Conservation (phyloP, 768 basidiomycete genomes). For the Amanita brunnescens region DNA sequence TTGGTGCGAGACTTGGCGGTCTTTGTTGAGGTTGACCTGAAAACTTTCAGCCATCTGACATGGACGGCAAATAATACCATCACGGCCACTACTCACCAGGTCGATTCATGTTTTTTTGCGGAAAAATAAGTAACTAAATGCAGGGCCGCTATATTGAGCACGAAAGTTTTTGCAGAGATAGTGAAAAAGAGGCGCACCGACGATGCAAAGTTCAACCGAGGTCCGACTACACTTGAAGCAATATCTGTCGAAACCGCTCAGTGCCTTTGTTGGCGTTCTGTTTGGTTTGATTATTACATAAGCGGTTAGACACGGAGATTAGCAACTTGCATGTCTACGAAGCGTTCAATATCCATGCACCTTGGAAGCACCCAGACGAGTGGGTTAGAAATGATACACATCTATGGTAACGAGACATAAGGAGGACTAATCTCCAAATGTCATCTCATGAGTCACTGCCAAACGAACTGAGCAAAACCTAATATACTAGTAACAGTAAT, state of each 20-base stretch:
- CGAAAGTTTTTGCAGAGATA: not conserved
- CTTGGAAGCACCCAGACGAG: too few species aligned
- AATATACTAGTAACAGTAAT: too few species aligned
- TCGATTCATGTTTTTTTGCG: constrained; percentile 46
- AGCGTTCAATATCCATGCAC: too few species aligned
- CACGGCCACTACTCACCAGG: constrained; percentile 34
- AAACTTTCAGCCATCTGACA: constrained; percentile 14
- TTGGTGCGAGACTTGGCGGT: constrained; percentile 65
- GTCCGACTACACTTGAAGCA: not conserved
- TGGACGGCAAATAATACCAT: constrained; percentile 7
- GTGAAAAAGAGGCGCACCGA: not conserved
- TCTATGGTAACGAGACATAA: too few species aligned
- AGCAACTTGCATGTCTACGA: too few species aligned
- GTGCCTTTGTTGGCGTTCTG: constrained; percentile 33
- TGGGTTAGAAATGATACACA: too few species aligned
- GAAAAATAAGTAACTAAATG: constrained; percentile 21
- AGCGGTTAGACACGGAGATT: not conserved
- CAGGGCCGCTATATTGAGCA: constrained; percentile 6
- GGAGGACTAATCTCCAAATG: too few species aligned
- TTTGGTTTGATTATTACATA: constrained; percentile 24
- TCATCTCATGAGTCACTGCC: too few species aligned
- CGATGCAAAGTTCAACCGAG: not conserved
- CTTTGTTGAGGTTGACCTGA: constrained; percentile 77
- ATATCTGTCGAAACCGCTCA: constrained; percentile 8
- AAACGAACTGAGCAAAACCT: too few species aligned